Percentiles rank a stretch among this genome's conserved stretches.
phyloP scores from a whole-genome alignment of 345 rosid genomes.

The Eucalyptus virginea region DNA sequence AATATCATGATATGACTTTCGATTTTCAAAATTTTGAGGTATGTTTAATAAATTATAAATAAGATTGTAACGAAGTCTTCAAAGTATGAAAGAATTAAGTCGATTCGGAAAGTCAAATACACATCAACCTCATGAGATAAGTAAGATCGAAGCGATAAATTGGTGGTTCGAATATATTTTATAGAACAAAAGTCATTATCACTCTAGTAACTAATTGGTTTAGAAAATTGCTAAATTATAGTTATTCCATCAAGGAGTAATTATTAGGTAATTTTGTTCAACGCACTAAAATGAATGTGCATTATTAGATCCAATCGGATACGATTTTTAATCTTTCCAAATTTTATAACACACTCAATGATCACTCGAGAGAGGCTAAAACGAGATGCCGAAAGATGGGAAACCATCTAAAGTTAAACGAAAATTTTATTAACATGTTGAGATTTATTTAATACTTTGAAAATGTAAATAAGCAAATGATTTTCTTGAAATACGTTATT shows the following conservation, averaged over 20 bases:
- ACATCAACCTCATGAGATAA: not conserved
- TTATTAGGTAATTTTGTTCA: not conserved
- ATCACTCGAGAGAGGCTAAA: not conserved
- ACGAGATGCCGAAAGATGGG: not conserved
- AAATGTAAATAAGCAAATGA: not conserved
- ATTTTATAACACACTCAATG: not conserved
- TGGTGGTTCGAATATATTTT: not conserved
- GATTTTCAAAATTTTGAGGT: no score
- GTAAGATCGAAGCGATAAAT: not conserved
- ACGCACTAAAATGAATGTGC: not conserved
- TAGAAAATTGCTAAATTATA: not conserved
- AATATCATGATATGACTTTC: not conserved
- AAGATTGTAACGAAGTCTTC: not conserved
- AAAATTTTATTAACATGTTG: not conserved
- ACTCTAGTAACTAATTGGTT: not conserved
- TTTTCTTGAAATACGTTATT: not conserved
- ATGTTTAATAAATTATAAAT: not conserved
- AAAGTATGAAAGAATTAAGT: not conserved
- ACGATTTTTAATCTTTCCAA: not conserved
- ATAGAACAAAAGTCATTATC: not conserved
- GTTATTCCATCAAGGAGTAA: not conserved
- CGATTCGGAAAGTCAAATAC: rapidly evolving
- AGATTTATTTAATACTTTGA: not conserved
- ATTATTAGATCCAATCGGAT: not conserved
- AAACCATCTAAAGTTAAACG: not conserved